Base-by-base conservation (phyloP, 2,329 filamentous ascomycete genomes). In the Lachnellula willkommii region DNA sequence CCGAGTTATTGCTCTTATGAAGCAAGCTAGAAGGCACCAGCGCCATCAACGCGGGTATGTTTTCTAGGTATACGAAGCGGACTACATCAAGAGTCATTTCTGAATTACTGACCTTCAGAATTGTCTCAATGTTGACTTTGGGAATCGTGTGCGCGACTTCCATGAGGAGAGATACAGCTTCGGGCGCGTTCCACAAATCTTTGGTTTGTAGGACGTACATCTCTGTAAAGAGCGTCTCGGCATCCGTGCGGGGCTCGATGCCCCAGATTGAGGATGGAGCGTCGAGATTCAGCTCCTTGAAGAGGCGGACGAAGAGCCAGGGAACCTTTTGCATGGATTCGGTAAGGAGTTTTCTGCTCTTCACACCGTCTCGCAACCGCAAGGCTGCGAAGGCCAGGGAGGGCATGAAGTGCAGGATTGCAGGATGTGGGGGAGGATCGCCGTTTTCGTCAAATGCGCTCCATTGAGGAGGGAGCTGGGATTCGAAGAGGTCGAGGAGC, bases 211-310 rank as follows among this genome's bases (percentile, higher is more conserved):
- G 73, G n/a, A 85, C 78, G 63, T 89, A 89, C 1, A 88, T 74
- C 61, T 85, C 81, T 4, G 79, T 79, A 24, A 86, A 75, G 1
- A 89, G 71, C 57, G 79, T 78, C 63, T 88, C 68, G 4, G 66
- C 64, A 26, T 67, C 62, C 14, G 61, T 68, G 22, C 85, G 79
- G 5, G 89, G 82, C 65, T 83, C 79, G 58, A 85, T 80, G 51
- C 89, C 92, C 93, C 94, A 97, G 35, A 97, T 81, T 0, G 84
- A 81, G 36, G 85, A 85, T 1, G 94, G 92, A 7, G 89, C 77
- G 63, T 90, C 87, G 32, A 96, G 78, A 60, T 87, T 85, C 26
- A 97, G 77, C 48, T 90, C 88, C 64, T 89, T 86, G 69, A 93
- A 94, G 4, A 99, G 75, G 22, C 85, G 79, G 53, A 82, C 85